Evolutionary conservation across 2,329 filamentous ascomycete species (phyloP).

Genomic region (Metarhizium album): DNA sequence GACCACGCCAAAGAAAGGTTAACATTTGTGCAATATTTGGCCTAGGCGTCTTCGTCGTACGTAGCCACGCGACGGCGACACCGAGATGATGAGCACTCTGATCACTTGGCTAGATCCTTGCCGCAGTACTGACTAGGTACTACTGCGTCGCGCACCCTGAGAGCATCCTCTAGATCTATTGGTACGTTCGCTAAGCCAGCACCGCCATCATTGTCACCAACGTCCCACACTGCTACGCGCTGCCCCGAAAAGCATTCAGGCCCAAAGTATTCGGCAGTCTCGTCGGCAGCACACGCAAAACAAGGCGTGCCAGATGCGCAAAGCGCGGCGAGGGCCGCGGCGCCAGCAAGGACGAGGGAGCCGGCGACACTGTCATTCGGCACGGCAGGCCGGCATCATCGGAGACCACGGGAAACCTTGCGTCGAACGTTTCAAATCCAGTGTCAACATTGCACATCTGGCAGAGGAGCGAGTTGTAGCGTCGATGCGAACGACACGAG

Average conservation of each 20-base stretch:
- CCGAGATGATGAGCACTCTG: not conserved
- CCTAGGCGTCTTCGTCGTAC: slow-evolving; percentile 34
- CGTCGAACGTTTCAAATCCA: not conserved
- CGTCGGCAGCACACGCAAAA: not conserved
- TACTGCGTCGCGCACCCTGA: slow-evolving; percentile 26
- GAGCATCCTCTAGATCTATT: slow-evolving; percentile 30
- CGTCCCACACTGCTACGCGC: slow-evolving; percentile 26
- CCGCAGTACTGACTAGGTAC: slow-evolving; percentile 32
- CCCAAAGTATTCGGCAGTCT: slow-evolving; percentile 2
- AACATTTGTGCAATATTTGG: slow-evolving; percentile 28
- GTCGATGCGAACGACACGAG: not conserved
- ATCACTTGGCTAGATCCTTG: slow-evolving; percentile 16
- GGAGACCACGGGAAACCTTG: slow-evolving; percentile 4
- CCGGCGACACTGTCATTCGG: not conserved
- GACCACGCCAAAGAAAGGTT: slow-evolving; percentile 7
- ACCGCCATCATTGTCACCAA: slow-evolving; percentile 43
- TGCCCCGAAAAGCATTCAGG: slow-evolving; percentile 4
- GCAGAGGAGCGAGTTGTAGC: slow-evolving; percentile 5
- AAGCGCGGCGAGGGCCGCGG: not conserved
- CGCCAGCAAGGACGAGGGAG: not conserved
- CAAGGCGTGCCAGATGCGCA: not conserved
- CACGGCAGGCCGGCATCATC: not conserved
- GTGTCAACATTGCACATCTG: slow-evolving; percentile 3
- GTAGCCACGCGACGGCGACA: not conserved
- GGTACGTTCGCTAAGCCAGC: slow-evolving; percentile 43